Base-by-base conservation (phyloP, 2,329 filamentous ascomycete genomes). In the Bipolaris oryzae region DNA sequence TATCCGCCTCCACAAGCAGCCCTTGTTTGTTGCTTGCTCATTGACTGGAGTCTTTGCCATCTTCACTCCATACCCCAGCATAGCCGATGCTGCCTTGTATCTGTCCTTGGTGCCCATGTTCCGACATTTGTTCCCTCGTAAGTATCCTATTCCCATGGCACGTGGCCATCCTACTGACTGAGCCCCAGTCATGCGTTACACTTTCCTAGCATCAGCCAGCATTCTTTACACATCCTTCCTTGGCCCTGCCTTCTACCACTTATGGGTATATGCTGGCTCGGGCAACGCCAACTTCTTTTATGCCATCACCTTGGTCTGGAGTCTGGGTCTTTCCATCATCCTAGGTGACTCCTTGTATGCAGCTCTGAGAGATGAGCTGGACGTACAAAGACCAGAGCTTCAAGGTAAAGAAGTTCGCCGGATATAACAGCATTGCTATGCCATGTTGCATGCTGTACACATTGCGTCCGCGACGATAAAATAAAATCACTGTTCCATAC, bases 221-320 rank as follows among this genome's bases (percentile, higher is more conserved):
- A 83, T 99, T 37, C 80, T 98, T 9, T 99, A 99, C 76, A 89
- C 92, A 21, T 89, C 89, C 2, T 88, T 96, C 60, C 84, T 99
- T 0, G 95, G 95, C 0, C 95, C 95, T 1, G 92, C 93, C 0
- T 99, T 99, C 74, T 96, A 98, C 75, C 89, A 99, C 73, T 81
- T 99, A 5, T 99, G 95, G 95, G 94, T 99, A 55, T 99, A 98
- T 72, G 95, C 95, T 2, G 95, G 95, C 47, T 96, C 92, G 54
- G 95, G 95, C 25, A 99, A 99, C 70, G 95, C 95, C 57, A 99
- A 99, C 75, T 99, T 99, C 80, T 99, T 99, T 79, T 99, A 99
- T 74, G 95, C 95, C 63, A 98, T 99, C 69, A 99, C 95, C 0
- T 80, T 99, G n/a, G 95, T 99, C 0, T 99, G 95, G 95, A 96